Evolutionary conservation across 257 asterid genomes (phyloP).

Genomic region (Solanum piurae): DNA sequence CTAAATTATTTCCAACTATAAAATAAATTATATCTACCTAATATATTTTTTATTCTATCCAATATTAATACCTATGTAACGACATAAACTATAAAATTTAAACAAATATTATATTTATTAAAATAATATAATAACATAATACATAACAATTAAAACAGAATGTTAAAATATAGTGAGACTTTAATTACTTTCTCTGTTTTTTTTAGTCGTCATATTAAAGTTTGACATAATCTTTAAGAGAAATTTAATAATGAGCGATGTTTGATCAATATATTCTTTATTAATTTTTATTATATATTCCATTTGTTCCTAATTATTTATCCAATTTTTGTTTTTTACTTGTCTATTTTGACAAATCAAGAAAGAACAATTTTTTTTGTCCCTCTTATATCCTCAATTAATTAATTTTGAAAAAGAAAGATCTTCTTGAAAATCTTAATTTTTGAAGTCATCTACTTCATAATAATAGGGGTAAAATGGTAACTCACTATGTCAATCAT

Average conservation of each 20-base stretch:
- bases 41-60: no score
- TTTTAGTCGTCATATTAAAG: not conserved
- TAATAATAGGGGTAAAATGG: no score
- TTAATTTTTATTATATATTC: no score
- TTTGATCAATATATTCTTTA: not conserved
- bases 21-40: not conserved
- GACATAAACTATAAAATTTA: not conserved
- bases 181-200: not conserved
- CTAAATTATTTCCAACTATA: not conserved
- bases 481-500: no score
- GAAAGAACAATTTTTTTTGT: no score
- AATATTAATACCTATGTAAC: no score
- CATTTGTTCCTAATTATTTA: not conserved
- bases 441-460: no score
- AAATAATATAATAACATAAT: not conserved
- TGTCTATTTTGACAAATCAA: no score
- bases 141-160: not conserved
- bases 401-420: no score
- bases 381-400: no score
- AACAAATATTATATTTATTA: not conserved
- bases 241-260: not conserved
- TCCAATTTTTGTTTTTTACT: no score
- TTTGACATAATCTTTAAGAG: not conserved
- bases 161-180: not conserved
- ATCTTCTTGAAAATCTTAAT: not conserved